Base-by-base conservation (phyloP, 2,329 filamentous ascomycete species). In the Teratosphaeria destructans region DNA sequence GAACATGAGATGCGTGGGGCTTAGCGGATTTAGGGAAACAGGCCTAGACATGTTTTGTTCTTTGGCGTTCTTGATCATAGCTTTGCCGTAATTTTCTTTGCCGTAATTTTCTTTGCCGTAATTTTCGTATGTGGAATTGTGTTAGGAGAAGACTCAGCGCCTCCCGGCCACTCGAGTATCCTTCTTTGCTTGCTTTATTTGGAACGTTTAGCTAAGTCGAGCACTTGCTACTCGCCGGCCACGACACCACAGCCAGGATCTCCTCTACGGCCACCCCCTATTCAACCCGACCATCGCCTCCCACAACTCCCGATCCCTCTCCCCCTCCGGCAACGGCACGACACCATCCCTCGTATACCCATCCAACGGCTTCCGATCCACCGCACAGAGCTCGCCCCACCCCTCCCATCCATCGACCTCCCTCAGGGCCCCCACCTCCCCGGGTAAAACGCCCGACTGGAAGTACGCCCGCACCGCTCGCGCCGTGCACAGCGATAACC, bases 401-500 rank as follows among this genome's bases (percentile, higher is more conserved):
- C 61, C 59, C 12, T 58, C 49, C 56, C 57, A 61, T 8, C 55
- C 61, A 16, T 63, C 57, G 12, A 59, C 39, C n/a, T 63, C 56
- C 32, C 57, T 53, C 43, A 64, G 47, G 1, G 56, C 61, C 12
- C 57, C 61, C 8, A 14, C 19, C n/a, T 57, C n/a, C 0, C 65
- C 57, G 1, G 77, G 77, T 27, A 78, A 59, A 32, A 61, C 63
- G 0, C 76, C 76, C 2, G 69, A 71, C 54, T 77, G 75, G 62
- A 78, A 78, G 59, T 78, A 79, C 3, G 60, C 60, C 27, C 75
- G 71, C 23, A 78, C 70, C 1, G 62, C 63, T 23, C 67, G 71
- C 32, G 66, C 69, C 1, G 71, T 68, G 59, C 77, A 79, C 2
- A 72, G 56, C 2, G 73, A 76, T 0, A 74, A 71, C 1, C 72